These are phyloP conservation scores for Ophiocordyceps unilateralis DNA, from an alignment of 2,329 filamentous ascomycete species.

Conservation along the genomic window DNA sequence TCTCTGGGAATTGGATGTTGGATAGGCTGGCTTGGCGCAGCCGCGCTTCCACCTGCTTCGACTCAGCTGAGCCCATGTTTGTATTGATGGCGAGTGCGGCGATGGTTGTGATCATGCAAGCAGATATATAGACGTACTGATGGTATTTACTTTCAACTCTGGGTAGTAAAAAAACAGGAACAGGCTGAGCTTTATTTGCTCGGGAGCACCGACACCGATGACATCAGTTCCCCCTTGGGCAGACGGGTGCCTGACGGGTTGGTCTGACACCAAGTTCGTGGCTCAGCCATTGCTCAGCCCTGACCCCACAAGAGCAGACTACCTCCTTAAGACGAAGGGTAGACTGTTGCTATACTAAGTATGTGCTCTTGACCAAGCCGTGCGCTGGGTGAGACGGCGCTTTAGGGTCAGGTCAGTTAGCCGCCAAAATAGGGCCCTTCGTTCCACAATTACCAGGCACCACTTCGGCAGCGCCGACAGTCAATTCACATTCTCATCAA, in stretches of 20 bases:
- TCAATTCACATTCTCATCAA: constrained; percentile 15
- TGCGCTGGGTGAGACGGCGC: too few relatives aligned
- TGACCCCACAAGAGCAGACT: not conserved
- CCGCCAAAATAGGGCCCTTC: not conserved
- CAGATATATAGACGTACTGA: too few relatives aligned
- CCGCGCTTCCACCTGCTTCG: constrained; percentile 3
- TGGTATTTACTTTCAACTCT: too few relatives aligned
- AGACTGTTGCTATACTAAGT: not conserved
- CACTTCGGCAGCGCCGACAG: not conserved
- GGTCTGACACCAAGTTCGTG: not conserved
- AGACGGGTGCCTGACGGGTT: not conserved
- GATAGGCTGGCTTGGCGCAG: not conserved
- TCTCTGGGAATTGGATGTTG: constrained; percentile 1
- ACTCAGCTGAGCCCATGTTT: constrained; percentile 5
- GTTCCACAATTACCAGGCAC: not conserved
- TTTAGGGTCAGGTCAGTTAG: not conserved
- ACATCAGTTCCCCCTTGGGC: not conserved
- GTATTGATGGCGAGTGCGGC: not conserved
- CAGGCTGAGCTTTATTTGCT: not conserved
- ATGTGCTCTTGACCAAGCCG: too few relatives aligned
- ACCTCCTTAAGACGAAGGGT: not conserved
- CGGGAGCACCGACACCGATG: not conserved
- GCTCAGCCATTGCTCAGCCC: not conserved
- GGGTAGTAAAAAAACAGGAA: too few relatives aligned
- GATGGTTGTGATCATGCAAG: not conserved